Conservation (phyloP, 2,329 filamentous ascomycete genomes). For the Microsporum ferrugineum region DNA sequence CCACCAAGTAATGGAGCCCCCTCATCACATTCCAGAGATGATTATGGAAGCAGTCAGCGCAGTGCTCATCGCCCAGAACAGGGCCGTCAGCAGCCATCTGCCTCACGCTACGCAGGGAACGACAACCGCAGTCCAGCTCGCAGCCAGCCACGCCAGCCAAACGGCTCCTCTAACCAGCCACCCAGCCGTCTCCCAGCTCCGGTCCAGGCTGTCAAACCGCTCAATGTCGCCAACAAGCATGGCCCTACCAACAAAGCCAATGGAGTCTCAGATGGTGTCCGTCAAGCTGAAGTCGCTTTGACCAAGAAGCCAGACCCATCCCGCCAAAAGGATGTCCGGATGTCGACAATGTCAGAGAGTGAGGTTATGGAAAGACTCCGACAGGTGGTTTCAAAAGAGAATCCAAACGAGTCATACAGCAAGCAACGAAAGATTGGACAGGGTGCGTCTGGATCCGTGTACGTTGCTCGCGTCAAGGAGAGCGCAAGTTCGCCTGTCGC, state of each 20-base stretch:
- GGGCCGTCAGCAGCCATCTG: slow-evolving; percentile 24
- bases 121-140: slow-evolving; percentile 25
- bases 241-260: slow-evolving; percentile 31
- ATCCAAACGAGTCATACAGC: slow-evolving; percentile 87
- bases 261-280: slow-evolving; percentile 53
- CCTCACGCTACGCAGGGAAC: slow-evolving; percentile 20
- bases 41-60: slow-evolving; percentile 24
- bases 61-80: slow-evolving; percentile 25
- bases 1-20: slow-evolving; percentile 38
- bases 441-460: slow-evolving; percentile 93
- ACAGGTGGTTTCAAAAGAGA: slow-evolving; percentile 89
- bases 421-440: slow-evolving; percentile 99
- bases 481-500: slow-evolving; percentile 71
- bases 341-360: slow-evolving; percentile 95
- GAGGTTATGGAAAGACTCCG: slow-evolving; percentile 95
- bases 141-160: slow-evolving; percentile 32
- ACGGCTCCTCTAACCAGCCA: slow-evolving; percentile 38
- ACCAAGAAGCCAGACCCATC: slow-evolving; percentile 64
- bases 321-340: slow-evolving; percentile 83
- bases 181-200: slow-evolving; percentile 49
- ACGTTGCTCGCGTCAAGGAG: slow-evolving; percentile 91
- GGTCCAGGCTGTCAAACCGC: slow-evolving; percentile 55
- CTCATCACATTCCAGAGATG: slow-evolving; percentile 15
- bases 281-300: slow-evolving; percentile 79
- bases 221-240: slow-evolving; percentile 64